A percentile compares a stretch with the other conserved stretches of the same genome.
Evolutionary conservation across 2,329 filamentous ascomycete genomes (phyloP).

Genomic region (Monosporascus sp.): DNA sequence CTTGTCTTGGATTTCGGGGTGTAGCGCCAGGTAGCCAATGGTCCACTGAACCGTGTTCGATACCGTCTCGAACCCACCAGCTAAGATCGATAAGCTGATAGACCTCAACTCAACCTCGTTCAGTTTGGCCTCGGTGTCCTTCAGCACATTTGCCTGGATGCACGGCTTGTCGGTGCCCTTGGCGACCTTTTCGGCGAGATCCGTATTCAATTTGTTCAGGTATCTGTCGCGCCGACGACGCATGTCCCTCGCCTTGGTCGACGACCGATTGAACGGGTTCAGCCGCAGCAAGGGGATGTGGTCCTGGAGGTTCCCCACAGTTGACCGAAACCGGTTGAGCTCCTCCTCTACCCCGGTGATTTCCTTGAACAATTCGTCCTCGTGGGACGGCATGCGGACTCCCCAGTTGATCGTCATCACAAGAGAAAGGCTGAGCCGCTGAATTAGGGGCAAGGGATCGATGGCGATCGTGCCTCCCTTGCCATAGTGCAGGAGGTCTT

Average conservation of each 20-base stretch:
- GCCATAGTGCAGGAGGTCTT: constrained; percentile 63
- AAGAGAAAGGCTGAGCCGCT: constrained; percentile 71
- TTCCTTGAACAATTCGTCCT: constrained; percentile 63
- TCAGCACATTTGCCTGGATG: constrained; percentile 32
- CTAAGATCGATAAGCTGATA: constrained; percentile 78
- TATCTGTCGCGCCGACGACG: constrained; percentile 63
- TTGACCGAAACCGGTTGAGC: constrained; percentile 71
- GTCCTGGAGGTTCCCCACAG: constrained; percentile 80
- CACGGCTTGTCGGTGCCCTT: constrained; percentile 36
- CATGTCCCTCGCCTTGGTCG: constrained; percentile 56
- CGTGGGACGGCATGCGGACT: constrained; percentile 65
- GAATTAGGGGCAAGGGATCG: constrained; percentile 68
- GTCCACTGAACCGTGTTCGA: constrained; percentile 76
- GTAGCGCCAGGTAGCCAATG: constrained; percentile 64
- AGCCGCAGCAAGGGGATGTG: constrained; percentile 73
- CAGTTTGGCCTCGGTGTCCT: constrained; percentile 36
- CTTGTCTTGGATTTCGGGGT: constrained; percentile 64
- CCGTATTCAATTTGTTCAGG: constrained; percentile 61
- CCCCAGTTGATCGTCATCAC: constrained; percentile 76
- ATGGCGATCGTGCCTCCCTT: constrained; percentile 57
- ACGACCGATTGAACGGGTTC: constrained; percentile 34
- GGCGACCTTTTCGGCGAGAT: constrained; percentile 36
- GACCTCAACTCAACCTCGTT: constrained; percentile 65
- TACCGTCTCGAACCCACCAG: constrained; percentile 75
- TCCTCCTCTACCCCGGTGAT: constrained; percentile 71